Evolutionary conservation across 1,139 yeast species (phyloP).

Genomic region (Geotrichum macrosporum): DNA sequence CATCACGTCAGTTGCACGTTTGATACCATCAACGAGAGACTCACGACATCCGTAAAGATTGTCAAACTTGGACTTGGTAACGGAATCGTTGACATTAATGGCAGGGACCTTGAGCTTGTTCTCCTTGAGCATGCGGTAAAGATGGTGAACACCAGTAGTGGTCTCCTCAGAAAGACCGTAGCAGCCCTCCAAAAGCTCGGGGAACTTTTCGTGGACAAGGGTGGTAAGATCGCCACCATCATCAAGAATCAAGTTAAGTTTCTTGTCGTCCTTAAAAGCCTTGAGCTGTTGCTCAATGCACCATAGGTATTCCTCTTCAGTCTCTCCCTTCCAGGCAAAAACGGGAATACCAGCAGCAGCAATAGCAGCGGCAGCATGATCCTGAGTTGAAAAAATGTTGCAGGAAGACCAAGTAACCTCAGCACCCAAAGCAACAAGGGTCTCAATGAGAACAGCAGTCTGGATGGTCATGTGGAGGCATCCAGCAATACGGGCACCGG

Average conservation of each 20-base stretch:
- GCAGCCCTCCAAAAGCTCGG: constrained; percentile 94
- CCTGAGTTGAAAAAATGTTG: constrained; percentile 99
- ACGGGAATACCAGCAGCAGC: constrained; percentile 99
- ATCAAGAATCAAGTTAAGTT: constrained; percentile 95
- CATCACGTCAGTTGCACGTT: constrained; percentile 99
- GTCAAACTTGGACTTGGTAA: constrained; percentile 98
- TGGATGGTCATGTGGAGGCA: constrained; percentile 99
- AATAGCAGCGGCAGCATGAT: constrained; percentile 99
- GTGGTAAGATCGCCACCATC: constrained; percentile 99
- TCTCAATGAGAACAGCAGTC: constrained; percentile 98
- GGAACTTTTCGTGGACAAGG: constrained; percentile 96
- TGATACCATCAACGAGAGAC: constrained; percentile 97
- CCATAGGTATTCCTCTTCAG: constrained; percentile 99
- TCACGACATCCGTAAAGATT: constrained; percentile 99
- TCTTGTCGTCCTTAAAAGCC: constrained; percentile 95
- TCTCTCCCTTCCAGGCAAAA: constrained; percentile 99
- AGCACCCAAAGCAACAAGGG: constrained; percentile 96
- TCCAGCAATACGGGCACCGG: constrained; percentile 99
- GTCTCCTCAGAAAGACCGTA: constrained; percentile 98
- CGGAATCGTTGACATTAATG: constrained; percentile 98
- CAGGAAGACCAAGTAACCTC: constrained; percentile 99
- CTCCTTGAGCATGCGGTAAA: constrained; percentile 93
- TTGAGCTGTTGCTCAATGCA: constrained; percentile 99
- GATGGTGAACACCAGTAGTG: constrained; percentile 99
- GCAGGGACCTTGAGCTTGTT: constrained; percentile 96